Evolutionary conservation across 1,284 basidiomycete genomes (phyloP).

Genomic region (Tilletia caries): DNA sequence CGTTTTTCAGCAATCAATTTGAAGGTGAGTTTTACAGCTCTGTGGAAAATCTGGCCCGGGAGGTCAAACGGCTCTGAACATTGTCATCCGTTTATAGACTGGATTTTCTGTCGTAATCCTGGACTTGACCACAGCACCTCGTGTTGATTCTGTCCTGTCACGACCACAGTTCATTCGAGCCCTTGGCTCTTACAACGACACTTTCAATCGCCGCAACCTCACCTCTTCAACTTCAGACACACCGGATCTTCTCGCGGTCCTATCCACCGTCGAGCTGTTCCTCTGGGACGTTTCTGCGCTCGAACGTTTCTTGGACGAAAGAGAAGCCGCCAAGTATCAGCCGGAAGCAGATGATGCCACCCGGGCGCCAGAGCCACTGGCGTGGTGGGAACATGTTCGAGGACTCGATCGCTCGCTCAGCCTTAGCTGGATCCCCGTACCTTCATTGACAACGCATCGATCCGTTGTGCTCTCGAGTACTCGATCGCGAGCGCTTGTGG

Average conservation of each 20-base stretch:
- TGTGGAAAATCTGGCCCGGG: not conserved
- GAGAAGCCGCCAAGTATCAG: not conserved
- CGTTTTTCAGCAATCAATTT: not conserved
- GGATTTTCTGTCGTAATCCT: not conserved
- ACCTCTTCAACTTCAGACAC: not conserved
- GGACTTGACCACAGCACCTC: not conserved
- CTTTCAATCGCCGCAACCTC: not conserved
- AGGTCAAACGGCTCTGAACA: not conserved
- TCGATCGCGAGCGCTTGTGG: not conserved
- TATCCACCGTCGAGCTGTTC: conserved; percentile 4
- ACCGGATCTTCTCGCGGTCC: not conserved
- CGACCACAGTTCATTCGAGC: not conserved
- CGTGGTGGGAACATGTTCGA: not conserved
- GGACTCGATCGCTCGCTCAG: not conserved
- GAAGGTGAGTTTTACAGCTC: not conserved
- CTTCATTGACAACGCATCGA: not conserved
- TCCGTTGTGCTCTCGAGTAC: not conserved
- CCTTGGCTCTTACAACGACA: not conserved
- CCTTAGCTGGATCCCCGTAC: not conserved
- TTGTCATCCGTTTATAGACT: not conserved
- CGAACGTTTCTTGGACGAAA: not conserved
- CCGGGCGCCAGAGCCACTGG: no score
- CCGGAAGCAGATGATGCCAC: no score
- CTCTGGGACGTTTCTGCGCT: not conserved
- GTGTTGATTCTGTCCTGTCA: not conserved